A percentile compares a stretch with the other conserved stretches of the same genome.
These are phyloP conservation scores for Ophiostoma fasciatum DNA, from an alignment of 2,329 filamentous ascomycete species.

Conservation along the genomic window DNA sequence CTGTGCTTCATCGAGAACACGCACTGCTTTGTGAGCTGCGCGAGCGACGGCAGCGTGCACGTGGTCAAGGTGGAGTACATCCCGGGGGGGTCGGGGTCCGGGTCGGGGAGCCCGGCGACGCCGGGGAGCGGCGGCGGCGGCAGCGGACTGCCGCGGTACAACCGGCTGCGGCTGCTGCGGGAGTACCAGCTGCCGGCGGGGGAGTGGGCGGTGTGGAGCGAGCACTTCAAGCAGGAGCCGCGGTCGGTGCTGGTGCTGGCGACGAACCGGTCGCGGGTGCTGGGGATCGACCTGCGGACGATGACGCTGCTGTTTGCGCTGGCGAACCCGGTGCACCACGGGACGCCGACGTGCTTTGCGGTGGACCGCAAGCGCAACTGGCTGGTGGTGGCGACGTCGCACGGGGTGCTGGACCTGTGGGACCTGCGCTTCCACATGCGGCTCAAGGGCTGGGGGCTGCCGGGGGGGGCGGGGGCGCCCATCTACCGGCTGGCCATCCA, in stretches of 20 bases:
- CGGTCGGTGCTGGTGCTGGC: conserved; percentile 73
- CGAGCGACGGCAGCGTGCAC: conserved; percentile 77
- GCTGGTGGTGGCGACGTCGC: conserved; percentile 81
- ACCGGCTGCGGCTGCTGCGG: conserved; percentile 60
- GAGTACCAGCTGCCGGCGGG: conserved; percentile 61
- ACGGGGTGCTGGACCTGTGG: conserved; percentile 89
- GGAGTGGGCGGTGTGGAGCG: conserved; percentile 78
- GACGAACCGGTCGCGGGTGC: conserved; percentile 69
- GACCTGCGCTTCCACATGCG: conserved; percentile 88
- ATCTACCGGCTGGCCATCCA: conserved; percentile 72
- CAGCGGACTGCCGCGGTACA: conserved; percentile 41
- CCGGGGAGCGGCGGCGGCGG: neutral
- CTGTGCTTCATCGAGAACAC: conserved; percentile 88
- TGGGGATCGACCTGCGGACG: conserved; percentile 73
- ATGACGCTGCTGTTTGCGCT: conserved; percentile 73
- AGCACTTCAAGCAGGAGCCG: conserved; percentile 75
- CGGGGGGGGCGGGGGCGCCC: conserved; percentile 62
- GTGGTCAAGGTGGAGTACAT: conserved; percentile 63
- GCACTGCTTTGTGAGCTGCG: conserved; percentile 83
- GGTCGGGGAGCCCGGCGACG: neutral
- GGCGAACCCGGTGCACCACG: conserved; percentile 81
- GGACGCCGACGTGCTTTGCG: conserved; percentile 81
- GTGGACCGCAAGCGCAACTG: conserved; percentile 77
- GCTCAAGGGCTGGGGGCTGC: conserved; percentile 76
- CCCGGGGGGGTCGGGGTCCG: too few species aligned